Evolutionary conservation across 2,329 filamentous ascomycete genomes (phyloP), one percentile per base, ranked within the genome.

Genomic region (Beauveria sp.): DNA sequence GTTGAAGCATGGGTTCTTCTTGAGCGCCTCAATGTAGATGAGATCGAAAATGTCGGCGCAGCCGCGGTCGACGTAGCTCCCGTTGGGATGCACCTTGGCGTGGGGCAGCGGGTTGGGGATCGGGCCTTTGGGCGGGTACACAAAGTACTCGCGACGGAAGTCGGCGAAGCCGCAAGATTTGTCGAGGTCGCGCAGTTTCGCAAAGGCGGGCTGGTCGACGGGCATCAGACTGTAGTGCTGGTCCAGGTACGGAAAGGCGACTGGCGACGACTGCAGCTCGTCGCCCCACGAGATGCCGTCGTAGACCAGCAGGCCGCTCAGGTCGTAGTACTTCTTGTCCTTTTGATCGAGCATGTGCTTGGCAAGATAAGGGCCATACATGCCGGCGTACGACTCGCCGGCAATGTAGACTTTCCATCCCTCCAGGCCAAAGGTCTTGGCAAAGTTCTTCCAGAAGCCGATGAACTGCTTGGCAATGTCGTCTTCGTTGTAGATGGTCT

Each of bases 1-100:
- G 70, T 91, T 85, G 74, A 89, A 96, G 77, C 91, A 95, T 0
- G 90, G 90, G 74, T 95, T 95, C 40, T 84, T 72, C 1, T 76
- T 69, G 5, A 77, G 64, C 8, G 81, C 80, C 34, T 84, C 86
- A 0, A 77, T 66, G 66, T 76, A 77, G 34, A 90, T 81, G 24
- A 81, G 75, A 62, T 79, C 71, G 67, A 81, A 88, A 22, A 90
- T 38, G 2, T 20, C 68, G 55, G 78, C 77, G 70, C 89, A 93
- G 4, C 77, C 79, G 0, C 74, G 68, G 0, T 74, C 74, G 42
- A 67, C 67, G 0, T 51, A 74, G 66, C 28, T 75, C 50, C 9
- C 70, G 63, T 66, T 71, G 60, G 5, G 61, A 52, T 14, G 62
- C 20, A n/a, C 72, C 56, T 75, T 71, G 24, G 72, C 71, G 63